Evolutionary conservation across 805 yeast species (phyloP).

Genomic region (Komagataella phaffii): DNA sequence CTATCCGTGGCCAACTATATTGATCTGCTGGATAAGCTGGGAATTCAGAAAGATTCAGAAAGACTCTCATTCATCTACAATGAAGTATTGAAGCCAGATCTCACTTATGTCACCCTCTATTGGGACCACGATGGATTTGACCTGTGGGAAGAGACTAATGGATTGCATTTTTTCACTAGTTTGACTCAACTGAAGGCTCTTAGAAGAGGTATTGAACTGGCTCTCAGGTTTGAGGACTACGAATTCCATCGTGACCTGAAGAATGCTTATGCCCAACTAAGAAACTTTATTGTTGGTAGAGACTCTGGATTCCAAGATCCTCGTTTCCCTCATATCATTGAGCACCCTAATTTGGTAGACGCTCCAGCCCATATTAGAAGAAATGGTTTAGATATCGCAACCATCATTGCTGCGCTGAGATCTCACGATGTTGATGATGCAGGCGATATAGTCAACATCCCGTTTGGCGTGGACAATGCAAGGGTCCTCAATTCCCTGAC

Average conservation of each 20-base stretch:
- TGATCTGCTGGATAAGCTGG: conserved; percentile 21
- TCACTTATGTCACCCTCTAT: conserved; percentile 41
- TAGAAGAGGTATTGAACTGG: conserved; percentile 34
- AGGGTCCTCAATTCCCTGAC: conserved; percentile 50
- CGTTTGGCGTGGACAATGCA: conserved; percentile 48
- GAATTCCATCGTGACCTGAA: conserved; percentile 16
- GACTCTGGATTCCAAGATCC: conserved; percentile 28
- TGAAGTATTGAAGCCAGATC: conserved; percentile 53
- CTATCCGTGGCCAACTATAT: conserved; percentile 49
- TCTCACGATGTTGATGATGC: conserved; percentile 25
- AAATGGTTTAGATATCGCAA: conserved; percentile 70
- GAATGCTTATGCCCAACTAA: conserved; percentile 19
- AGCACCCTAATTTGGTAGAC: conserved; percentile 39
- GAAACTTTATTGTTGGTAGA: conserved; percentile 19
- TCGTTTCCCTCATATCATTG: conserved; percentile 45
- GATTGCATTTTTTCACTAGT: conserved; percentile 69
- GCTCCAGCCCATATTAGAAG: conserved; percentile 23
- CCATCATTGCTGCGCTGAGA: conserved; percentile 37
- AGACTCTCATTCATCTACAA: conserved; percentile 21
- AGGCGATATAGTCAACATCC: conserved; percentile 28
- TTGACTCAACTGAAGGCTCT: conserved; percentile 64
- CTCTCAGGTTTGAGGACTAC: conserved; percentile 13
- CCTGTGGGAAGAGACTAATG: conserved; percentile 81
- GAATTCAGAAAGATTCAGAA: conserved; percentile 10
- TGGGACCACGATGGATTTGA: conserved; percentile 72